Base-by-base conservation (phyloP, 768 basidiomycete species). In the Suillus bovinus region DNA sequence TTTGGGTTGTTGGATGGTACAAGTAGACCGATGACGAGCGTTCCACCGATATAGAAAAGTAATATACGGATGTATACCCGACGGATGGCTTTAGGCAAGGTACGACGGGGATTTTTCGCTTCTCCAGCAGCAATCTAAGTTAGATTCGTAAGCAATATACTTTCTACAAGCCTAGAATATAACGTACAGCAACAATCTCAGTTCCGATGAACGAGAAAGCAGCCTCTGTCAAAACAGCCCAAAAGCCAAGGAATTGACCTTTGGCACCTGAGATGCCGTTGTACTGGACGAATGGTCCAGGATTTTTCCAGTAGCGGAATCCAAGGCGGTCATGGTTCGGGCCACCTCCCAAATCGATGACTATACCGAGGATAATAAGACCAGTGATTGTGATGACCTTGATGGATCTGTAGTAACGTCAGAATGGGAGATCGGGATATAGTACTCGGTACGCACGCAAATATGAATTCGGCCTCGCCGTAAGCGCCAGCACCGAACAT, bases 171-270 rank as follows among this genome's bases (percentile, higher is more conserved):
- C 5, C 11, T 33, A n/a, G 29, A 22, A 50, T 14, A 20, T 49
- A 6, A 79, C 84, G 68, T 78, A 91, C 89, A 33, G 92, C 93
- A 46, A 96, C 94, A 70, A 96, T 94, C 74, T 98, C 96, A 7
- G 94, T 95, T 17, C 95, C 96, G 63, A 95, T 94, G 74, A 82
- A 96, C 13, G 93, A 94, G 80, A 96, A 97, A 16, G 93, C 94
- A 4, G 96, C 96, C 66, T 95, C 90, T 8, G 88, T 86, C 76
- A 96, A 77, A 61, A 89, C 88, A 0, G 84, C 74, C 82, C 83
- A 87, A 77, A 81, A 87, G 27, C 84, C 89, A 22, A 88, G 81
- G 82, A 98, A 97, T 29, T 80, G 85, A 10, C 94, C 95, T 67
- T 83, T 84, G 3, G 83, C 63, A 4, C 96, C 96, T 4, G 69